These are phyloP conservation scores for Rhizopogon vinicolor DNA, from an alignment of 768 basidiomycete species.

Conservation along the genomic window DNA sequence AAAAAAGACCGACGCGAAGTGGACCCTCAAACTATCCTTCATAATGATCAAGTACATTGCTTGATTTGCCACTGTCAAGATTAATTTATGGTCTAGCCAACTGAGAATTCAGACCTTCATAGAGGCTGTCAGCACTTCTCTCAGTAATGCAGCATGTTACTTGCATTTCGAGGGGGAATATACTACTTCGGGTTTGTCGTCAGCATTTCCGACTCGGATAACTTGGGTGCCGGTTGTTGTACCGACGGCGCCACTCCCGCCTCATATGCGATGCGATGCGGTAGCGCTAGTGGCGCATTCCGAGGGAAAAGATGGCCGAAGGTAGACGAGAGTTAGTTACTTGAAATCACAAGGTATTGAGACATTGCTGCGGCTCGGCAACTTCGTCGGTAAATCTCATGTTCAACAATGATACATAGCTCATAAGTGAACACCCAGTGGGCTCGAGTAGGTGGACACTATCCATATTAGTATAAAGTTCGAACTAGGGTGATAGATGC, in stretches of 20 bases:
- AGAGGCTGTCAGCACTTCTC: neutral
- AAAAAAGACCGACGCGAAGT: neutral
- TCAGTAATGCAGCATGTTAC: neutral
- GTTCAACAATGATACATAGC: neutral
- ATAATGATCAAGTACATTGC: no score
- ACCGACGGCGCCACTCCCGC: neutral
- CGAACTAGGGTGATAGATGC: neutral
- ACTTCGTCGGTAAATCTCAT: no score
- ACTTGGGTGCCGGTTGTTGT: neutral
- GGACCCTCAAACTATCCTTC: neutral
- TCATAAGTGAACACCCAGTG: neutral
- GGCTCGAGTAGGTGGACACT: neutral
- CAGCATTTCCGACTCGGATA: neutral
- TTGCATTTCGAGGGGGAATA: neutral
- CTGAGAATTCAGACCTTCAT: neutral
- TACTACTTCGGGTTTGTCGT: neutral
- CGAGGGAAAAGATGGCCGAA: constrained; percentile 46
- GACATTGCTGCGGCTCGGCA: no score
- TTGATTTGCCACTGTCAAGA: neutral
- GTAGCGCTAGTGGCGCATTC: constrained; percentile 33
- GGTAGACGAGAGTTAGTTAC: no score
- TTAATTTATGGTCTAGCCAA: neutral
- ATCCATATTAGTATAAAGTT: neutral
- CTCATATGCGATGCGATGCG: constrained; percentile 34
- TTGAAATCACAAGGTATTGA: no score